phyloP scores from a whole-genome alignment of 1,284 basidiomycete species.

The Exobasidium cylindrosporum region DNA sequence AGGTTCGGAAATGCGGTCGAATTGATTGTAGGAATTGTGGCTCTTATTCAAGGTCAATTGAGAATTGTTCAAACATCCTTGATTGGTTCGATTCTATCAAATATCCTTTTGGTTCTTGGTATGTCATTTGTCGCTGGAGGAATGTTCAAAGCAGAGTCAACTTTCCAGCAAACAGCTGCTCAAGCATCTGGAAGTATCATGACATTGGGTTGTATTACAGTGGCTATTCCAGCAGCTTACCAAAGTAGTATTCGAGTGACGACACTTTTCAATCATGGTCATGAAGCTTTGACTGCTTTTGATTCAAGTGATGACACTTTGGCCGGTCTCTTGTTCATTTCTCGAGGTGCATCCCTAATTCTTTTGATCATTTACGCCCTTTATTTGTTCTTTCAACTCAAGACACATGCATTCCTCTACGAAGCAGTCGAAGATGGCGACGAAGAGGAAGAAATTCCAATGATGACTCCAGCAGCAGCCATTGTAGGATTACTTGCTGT shows the following conservation, averaged over 20 bases:
- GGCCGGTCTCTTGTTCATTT: constrained; percentile 49
- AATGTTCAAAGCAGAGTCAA: constrained; percentile 42
- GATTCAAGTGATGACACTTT: background rate
- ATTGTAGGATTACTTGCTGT: constrained; percentile 42
- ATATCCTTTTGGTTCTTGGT: constrained; percentile 52
- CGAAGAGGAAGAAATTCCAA: constrained; percentile 44
- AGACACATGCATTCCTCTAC: constrained; percentile 50
- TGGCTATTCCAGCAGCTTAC: constrained; percentile 89
- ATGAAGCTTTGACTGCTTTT: constrained; percentile 3
- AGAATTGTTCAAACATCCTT: constrained; percentile 52
- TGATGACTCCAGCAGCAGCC: constrained; percentile 48
- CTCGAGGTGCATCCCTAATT: constrained; percentile 57
- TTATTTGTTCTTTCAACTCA: constrained; percentile 60
- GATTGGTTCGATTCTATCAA: constrained; percentile 51
- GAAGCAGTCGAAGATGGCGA: constrained; percentile 33
- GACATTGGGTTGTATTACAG: constrained; percentile 82
- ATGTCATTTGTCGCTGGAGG: constrained; percentile 54
- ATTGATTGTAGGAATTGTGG: constrained; percentile 64
- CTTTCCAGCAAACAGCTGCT: constrained; percentile 52
- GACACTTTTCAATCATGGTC: constrained; percentile 1
- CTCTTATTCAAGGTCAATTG: constrained; percentile 59
- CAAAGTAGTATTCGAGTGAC: constrained; percentile 53
- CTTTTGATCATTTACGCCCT: constrained; percentile 76
- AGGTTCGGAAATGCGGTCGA: constrained; percentile 53
- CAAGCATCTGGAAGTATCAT: constrained; percentile 62